phyloP scores from a whole-genome alignment of 2,329 filamentous ascomycete species.

The Trichoderma asperellum region DNA sequence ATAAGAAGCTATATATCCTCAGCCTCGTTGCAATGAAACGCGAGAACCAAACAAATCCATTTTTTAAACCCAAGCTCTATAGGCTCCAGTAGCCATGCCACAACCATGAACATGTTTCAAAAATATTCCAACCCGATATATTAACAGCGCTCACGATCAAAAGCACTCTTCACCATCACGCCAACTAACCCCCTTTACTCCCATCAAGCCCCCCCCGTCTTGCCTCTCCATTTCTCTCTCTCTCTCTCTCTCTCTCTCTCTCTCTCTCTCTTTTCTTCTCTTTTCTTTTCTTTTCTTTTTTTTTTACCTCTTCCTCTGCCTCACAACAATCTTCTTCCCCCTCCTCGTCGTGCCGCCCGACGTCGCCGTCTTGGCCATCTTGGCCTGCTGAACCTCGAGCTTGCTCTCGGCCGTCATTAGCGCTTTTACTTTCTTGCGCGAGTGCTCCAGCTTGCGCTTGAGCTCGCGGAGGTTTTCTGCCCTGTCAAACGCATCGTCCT shows the following conservation, averaged over 20 bases:
- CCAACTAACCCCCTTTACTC: background rate
- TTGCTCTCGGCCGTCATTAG: slow-evolving; percentile 60
- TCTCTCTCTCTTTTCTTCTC: too few relatives aligned
- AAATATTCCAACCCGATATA: background rate
- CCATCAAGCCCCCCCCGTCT: background rate
- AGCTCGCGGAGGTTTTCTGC: slow-evolving; percentile 52
- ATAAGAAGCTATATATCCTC: background rate
- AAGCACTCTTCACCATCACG: background rate
- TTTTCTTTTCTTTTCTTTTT: too few relatives aligned
- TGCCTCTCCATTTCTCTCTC: background rate
- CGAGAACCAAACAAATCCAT: background rate
- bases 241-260: too few relatives aligned
- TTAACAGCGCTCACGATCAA: slow-evolving; percentile 9
- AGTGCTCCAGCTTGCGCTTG: slow-evolving; percentile 52
- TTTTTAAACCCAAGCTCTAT: background rate
- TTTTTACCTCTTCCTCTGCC: slow-evolving; percentile 62
- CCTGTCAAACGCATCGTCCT: slow-evolving; percentile 43
- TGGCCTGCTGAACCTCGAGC: slow-evolving; percentile 62
- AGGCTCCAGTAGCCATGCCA: background rate
- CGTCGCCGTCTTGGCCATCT: slow-evolving; percentile 68
- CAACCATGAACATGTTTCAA: background rate
- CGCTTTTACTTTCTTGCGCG: slow-evolving; percentile 58
- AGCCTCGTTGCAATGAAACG: background rate
- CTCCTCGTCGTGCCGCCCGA: slow-evolving; percentile 62
- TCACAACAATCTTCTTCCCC: slow-evolving; percentile 65